Evolutionary conservation across 192 early-diverging fungal species (phyloP).

Genomic region (Mortierella alpina): DNA sequence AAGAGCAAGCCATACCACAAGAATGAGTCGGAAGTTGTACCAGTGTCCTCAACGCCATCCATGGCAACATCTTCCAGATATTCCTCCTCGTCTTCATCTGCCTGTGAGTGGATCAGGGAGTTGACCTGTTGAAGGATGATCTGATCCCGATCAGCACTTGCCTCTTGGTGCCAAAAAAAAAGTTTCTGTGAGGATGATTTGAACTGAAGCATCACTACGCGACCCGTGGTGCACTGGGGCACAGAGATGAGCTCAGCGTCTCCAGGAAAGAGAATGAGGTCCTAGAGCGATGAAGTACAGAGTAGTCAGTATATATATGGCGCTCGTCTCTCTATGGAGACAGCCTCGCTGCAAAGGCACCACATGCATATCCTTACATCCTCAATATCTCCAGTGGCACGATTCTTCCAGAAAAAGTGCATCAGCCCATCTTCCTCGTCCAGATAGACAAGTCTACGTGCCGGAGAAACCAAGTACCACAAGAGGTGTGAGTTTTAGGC

Average conservation of each 20-base stretch:
- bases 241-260: slow-evolving; percentile 76
- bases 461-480: no score
- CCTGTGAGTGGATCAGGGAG: slow-evolving; percentile 55
- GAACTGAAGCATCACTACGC: slow-evolving; percentile 87
- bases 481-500: not conserved
- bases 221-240: slow-evolving; percentile 67
- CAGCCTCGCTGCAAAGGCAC: not conserved
- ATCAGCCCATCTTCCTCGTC: slow-evolving; percentile 74
- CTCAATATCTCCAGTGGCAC: slow-evolving; percentile 53
- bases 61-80: slow-evolving; percentile 33
- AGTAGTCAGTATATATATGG: not conserved
- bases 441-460: slow-evolving; percentile 65
- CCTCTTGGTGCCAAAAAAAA: slow-evolving; percentile 90
- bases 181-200: slow-evolving; percentile 80
- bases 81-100: slow-evolving; percentile 50
- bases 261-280: slow-evolving; percentile 82
- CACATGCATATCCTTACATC: slow-evolving; percentile 27
- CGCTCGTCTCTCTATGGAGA: not conserved
- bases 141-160: slow-evolving; percentile 68
- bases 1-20: not conserved
- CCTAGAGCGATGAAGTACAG: slow-evolving; percentile 17
- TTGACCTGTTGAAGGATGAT: slow-evolving; percentile 68
- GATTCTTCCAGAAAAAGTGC: slow-evolving; percentile 87
- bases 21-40: not conserved
- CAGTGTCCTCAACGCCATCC: slow-evolving; percentile 23